Base-by-base conservation (phyloP, 371 early-diverging fungal species). In the Mortierella sp. region DNA sequence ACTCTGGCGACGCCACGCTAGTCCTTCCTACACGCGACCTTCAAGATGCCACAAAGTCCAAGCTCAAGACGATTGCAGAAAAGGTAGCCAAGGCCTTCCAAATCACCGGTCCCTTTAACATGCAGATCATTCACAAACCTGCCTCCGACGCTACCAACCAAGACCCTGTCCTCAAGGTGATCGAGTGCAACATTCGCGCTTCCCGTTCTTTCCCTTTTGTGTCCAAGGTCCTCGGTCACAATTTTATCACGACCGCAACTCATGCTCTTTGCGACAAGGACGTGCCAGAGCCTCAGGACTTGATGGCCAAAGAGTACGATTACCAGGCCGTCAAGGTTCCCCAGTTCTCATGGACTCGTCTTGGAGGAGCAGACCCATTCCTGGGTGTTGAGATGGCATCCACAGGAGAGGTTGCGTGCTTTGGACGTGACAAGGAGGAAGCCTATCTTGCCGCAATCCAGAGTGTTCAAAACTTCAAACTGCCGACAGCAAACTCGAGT, bases 341-440 rank as follows among this genome's bases (percentile, higher is more conserved):
- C 46, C 93, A 95, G 72, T 97, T 96, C 89, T 90, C 90, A 34
- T 97, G 94, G 91, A 93, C 94, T 50, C 94, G 98, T 59, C 86
- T 97, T 50, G 89, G 89, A 8, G 96, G 98, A 48, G 96, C 98
- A 28, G 98, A 97, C 76, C 96, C 98, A 41, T 88, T 95, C 83
- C 84, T 97, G 50, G 96, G 96, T 56, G 98, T 97, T 45, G 98
- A 97, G 79, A 97, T 97, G 96, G 93, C 96, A n/a, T 95, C 95
- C 10, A 97, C 98, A 1, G 98, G 98, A 63, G 98, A 97, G 84
- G 96, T 97, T 26, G 98, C 98, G 0, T 95, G 96, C 84, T 97
- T 97, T 64, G 98, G 98, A 30, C 82, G 86, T 23, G 91, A 94
- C 68, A 90, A 94, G 61, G 86, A 91, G 52, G 94, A 95, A 67